Evolutionary conservation across 805 yeast genomes (phyloP).

Genomic region (Saturnispora ahearnii): DNA sequence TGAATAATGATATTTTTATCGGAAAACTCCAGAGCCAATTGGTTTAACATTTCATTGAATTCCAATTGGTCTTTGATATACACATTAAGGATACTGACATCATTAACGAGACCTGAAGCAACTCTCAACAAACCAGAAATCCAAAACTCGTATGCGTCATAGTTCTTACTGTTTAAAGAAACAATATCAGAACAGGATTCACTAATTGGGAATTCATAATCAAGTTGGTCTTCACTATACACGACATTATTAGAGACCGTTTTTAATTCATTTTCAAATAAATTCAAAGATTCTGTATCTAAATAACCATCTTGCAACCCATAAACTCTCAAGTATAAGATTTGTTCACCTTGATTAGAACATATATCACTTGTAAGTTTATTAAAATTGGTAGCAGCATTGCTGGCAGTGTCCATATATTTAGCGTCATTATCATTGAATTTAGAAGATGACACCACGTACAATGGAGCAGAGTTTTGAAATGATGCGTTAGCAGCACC

Average conservation of each 20-base stretch:
- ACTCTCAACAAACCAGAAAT: conserved; percentile 2
- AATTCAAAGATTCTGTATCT: conserved; percentile 7
- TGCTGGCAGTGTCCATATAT: conserved; percentile 15
- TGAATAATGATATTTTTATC: conserved; percentile 23
- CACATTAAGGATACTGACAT: conserved; percentile 6
- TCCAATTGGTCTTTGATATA: conserved; percentile 6
- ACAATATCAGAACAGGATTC: conserved; percentile 1
- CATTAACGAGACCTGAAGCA: not conserved
- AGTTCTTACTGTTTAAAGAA: not conserved
- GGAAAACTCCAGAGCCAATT: conserved; percentile 10
- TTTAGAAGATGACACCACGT: conserved; percentile 16
- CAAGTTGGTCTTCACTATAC: conserved; percentile 7
- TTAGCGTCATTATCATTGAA: conserved; percentile 6
- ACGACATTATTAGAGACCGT: conserved; percentile 19
- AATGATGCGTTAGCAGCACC: not conserved
- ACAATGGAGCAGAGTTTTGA: conserved; percentile 27
- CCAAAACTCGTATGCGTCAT: not conserved
- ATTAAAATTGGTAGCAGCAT: conserved; percentile 5
- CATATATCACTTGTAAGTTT: conserved; percentile 17
- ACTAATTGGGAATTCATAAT: not conserved
- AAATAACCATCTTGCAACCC: conserved; percentile 17
- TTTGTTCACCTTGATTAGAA: conserved; percentile 5
- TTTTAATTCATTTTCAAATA: conserved; percentile 7
- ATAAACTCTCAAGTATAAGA: conserved; percentile 15
- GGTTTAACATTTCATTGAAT: conserved; percentile 12